A percentile compares a stretch with the other conserved stretches of the same genome.
Conservation (phyloP, 495 filamentous ascomycete genomes). For the Chaetomium tenue region DNA sequence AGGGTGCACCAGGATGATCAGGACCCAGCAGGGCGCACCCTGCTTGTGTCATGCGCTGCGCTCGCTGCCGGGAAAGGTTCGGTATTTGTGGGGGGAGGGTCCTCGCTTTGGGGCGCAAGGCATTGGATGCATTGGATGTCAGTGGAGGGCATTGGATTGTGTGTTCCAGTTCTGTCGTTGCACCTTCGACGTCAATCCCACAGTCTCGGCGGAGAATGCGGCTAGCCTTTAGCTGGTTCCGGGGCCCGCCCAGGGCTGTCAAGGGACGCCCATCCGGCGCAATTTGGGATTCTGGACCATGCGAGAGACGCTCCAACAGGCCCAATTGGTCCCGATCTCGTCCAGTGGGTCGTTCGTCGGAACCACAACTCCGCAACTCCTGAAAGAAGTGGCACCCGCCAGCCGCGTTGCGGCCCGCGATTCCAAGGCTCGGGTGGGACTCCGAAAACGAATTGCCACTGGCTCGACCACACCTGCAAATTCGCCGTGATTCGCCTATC, state of each 20-base stretch:
- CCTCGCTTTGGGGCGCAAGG: not conserved
- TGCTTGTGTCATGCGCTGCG: slow-evolving; percentile 9
- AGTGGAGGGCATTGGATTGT: slow-evolving; percentile 5
- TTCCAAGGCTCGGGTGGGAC: slow-evolving; percentile 34
- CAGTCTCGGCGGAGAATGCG: slow-evolving; percentile 13
- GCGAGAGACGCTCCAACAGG: slow-evolving; percentile 1
- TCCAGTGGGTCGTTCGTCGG: slow-evolving; percentile 28
- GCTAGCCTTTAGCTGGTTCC: slow-evolving; percentile 8
- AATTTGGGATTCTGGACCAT: slow-evolving; percentile 25
- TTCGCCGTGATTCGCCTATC: slow-evolving; percentile 8
- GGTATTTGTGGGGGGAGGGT: slow-evolving; percentile 1
- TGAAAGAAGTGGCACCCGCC: slow-evolving; percentile 36
- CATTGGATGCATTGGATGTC: not conserved
- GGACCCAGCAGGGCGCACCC: not conserved
- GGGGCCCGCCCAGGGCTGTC: slow-evolving; percentile 1
- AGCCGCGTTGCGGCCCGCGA: slow-evolving; percentile 39
- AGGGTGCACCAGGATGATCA: not conserved
- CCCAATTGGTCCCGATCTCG: slow-evolving; percentile 19
- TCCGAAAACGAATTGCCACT: not conserved
- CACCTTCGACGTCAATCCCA: not conserved
- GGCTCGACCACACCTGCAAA: not conserved
- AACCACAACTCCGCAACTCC: slow-evolving; percentile 41
- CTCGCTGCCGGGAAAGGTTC: slow-evolving; percentile 11
- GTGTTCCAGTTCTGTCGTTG: not conserved
- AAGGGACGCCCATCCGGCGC: slow-evolving; percentile 27